Evolutionary conservation across 2,329 filamentous ascomycete species (phyloP).

Genomic region (Epichloe typhina): DNA sequence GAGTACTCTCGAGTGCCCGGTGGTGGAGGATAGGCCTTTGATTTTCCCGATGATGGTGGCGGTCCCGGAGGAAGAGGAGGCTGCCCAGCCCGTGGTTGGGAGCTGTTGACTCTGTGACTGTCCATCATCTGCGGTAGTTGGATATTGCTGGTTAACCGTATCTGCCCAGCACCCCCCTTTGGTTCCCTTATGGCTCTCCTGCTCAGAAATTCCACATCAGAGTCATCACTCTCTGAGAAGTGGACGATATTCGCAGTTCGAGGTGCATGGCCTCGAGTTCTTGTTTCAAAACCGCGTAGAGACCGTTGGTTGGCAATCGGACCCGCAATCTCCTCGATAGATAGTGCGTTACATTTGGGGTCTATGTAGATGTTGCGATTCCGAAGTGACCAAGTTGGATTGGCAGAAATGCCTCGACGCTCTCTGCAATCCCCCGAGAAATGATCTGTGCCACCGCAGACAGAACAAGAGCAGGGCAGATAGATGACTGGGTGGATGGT

Average conservation of each 20-base stretch:
- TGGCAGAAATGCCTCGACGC: conserved; percentile 11
- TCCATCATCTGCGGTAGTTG: conserved; percentile 20
- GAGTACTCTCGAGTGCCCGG: conserved; percentile 10
- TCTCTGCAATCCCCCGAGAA: conserved; percentile 41
- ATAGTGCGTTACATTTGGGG: conserved; percentile 23
- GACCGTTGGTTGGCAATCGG: conserved; percentile 12
- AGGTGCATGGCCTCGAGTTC: conserved; percentile 20
- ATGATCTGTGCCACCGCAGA: conserved; percentile 40
- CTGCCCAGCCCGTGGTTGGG: conserved; percentile 12
- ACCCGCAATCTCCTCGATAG: conserved; percentile 22
- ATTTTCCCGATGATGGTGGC: conserved; percentile 18
- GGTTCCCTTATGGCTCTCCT: conserved; percentile 19
- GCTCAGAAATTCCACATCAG: conserved; percentile 30
- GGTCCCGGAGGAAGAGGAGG: conserved; percentile 27
- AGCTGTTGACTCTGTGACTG: conserved; percentile 8
- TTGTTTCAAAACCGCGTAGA: conserved; percentile 16
- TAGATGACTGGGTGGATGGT: conserved; percentile 33
- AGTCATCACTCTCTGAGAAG: conserved; percentile 34
- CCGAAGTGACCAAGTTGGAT: conserved; percentile 38
- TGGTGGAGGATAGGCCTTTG: conserved; percentile 13
- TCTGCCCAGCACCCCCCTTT: conserved; percentile 17
- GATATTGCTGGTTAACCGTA: conserved; percentile 28
- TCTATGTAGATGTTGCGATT: conserved; percentile 39
- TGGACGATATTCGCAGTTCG: conserved; percentile 24
- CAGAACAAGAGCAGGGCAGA: conserved; percentile 41